Base-by-base conservation (phyloP, 1,284 basidiomycete species). In the Pseudozyma thailandica region DNA sequence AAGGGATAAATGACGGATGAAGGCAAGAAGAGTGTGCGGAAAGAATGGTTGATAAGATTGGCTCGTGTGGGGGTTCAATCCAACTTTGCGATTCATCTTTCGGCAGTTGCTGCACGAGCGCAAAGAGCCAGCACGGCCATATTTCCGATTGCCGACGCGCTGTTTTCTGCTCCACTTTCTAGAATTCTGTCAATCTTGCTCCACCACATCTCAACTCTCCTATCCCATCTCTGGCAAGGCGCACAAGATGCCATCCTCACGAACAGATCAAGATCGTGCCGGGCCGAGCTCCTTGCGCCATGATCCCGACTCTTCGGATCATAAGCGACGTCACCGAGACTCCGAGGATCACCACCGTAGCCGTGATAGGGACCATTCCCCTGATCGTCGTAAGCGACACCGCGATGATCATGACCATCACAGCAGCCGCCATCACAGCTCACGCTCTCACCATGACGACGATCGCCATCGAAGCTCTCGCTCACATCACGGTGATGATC, bases 351-450 rank as follows among this genome's bases (percentile, higher is more conserved):
- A 50, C 15, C 48, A 45, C 33, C 30, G 30, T 3, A 58, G 52
- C 31, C 30, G 48, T 27, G 56, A 53, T 27, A 35, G 46, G 33
- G 54, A 58, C 16, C 31, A 26, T 33, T 63, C 53, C 26, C 41
- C 53, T 25, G 54, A 64, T 48, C 54, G 48, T 28, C 53, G 52
- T 35, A 64, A 64, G 33, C 60, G 66, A 27, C 56, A 65, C 15
- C 47, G 56, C 6, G 51, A 65, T 27, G 55, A 62, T 6, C 35
- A 54, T 30, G 55, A 61, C 5, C 31, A 54, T n/a, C 47, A 50
- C 35, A 46, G 37, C 42, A 46, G 20, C 27, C 41, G 51, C 44
- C 33, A 31, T 20, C 43, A 53, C 37, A 37, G 54, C 48, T 54
- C 58, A 12, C 30, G 46, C 9, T 49, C 50, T 9, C 47, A 54